These are phyloP conservation scores for Melaleuca quinquenervia DNA, from an alignment of 345 rosid genomes.

Conservation along the genomic window DNA sequence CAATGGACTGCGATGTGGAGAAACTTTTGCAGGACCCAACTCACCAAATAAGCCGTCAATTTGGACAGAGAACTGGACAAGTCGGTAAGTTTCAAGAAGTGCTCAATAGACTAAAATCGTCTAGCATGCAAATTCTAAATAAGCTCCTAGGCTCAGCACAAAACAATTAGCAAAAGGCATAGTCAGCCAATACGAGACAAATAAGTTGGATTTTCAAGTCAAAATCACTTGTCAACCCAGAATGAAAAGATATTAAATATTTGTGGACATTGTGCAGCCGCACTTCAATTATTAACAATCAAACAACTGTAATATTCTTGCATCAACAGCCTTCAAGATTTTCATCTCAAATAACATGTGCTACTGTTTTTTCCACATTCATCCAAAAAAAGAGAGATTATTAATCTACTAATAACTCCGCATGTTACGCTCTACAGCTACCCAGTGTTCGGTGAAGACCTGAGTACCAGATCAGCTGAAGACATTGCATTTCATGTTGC, in stretches of 20 bases:
- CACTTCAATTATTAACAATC: background rate
- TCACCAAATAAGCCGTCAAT: slow-evolving; percentile 73
- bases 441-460: slow-evolving; percentile 49
- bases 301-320: background rate
- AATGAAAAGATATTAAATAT: background rate
- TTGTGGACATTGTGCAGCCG: background rate
- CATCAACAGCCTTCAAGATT: background rate
- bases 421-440: slow-evolving; percentile 21
- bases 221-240: background rate
- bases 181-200: background rate
- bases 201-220: background rate
- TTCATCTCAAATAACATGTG: background rate
- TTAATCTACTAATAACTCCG: background rate
- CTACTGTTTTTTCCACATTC: background rate
- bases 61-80: slow-evolving; percentile 92
- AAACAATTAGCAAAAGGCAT: background rate
- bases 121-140: background rate
- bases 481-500: slow-evolving; percentile 78
- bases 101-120: background rate
- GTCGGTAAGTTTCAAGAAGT: slow-evolving; percentile 31
- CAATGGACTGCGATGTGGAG: slow-evolving; percentile 74
- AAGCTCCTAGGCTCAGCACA: background rate
- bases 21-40: slow-evolving; percentile 72
- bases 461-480: slow-evolving; percentile 40
- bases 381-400: background rate